These are phyloP conservation scores for Aspergillus texensis DNA, from an alignment of 2,329 filamentous ascomycete genomes.

Conservation along the genomic window DNA sequence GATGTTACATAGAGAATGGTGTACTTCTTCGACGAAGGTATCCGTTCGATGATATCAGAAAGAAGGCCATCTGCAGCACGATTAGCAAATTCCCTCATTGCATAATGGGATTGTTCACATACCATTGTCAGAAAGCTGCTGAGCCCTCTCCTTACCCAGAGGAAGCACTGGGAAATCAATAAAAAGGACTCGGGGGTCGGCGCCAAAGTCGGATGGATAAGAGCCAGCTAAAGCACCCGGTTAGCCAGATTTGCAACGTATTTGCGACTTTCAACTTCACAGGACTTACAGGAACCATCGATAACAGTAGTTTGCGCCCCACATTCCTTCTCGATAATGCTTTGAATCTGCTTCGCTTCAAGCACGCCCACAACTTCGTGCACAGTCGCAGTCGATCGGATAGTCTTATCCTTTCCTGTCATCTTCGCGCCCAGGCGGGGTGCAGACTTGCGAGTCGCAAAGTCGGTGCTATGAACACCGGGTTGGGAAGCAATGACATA, in stretches of 20 bases:
- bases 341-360: conserved; percentile 46
- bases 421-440: conserved; percentile 59
- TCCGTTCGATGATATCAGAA: conserved; percentile 48
- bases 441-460: conserved; percentile 56
- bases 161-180: conserved; percentile 50
- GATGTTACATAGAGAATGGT: conserved; percentile 77
- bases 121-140: conserved; percentile 49
- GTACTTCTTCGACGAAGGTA: conserved; percentile 60
- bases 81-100: not conserved
- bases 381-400: conserved; percentile 56
- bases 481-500: conserved; percentile 81
- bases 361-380: conserved; percentile 57
- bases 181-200: conserved; percentile 46
- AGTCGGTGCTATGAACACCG: conserved; percentile 70
- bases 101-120: conserved; percentile 17
- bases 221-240: conserved; percentile 36
- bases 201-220: conserved; percentile 40
- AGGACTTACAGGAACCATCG: conserved; percentile 46
- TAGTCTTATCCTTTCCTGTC: conserved; percentile 51
- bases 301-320: conserved; percentile 46
- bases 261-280: conserved; percentile 7
- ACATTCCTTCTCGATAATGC: conserved; percentile 51
- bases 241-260: conserved; percentile 20
- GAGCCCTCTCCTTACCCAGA: conserved; percentile 35
- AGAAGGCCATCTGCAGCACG: conserved; percentile 48